phyloP scores from a whole-genome alignment of 495 filamentous ascomycete species.

The Elasticomyces elasticus region DNA sequence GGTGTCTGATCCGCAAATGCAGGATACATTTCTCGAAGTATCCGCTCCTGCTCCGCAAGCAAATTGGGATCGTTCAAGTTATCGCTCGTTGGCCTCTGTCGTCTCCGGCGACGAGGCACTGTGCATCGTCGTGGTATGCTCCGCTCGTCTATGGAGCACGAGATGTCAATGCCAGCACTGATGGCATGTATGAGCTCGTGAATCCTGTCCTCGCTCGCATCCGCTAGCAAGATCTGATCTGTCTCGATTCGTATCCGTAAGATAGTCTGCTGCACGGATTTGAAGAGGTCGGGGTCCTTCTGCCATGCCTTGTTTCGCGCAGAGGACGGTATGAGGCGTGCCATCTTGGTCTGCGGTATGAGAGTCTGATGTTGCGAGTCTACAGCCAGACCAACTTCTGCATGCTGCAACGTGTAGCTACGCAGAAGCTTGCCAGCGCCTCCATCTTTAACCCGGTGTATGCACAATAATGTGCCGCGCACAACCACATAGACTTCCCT shows the following conservation, averaged over 20 bases:
- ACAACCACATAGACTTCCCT: conserved; percentile 43
- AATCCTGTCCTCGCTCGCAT: conserved; percentile 42
- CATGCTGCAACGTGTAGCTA: conserved; percentile 53
- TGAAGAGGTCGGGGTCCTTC: conserved; percentile 29
- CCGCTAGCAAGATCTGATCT: conserved; percentile 54
- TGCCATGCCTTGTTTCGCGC: conserved; percentile 26
- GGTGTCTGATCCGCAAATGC: conserved; percentile 5
- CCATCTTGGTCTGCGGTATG: conserved; percentile 26
- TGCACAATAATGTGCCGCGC: conserved; percentile 48
- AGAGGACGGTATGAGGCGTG: conserved; percentile 25
- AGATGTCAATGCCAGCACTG: conserved; percentile 44
- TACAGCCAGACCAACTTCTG: conserved; percentile 54
- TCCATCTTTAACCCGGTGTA: conserved; percentile 39
- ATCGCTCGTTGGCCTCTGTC: conserved; percentile 14
- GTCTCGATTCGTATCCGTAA: conserved; percentile 53
- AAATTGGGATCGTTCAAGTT: conserved; percentile 16
- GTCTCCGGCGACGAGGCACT: conserved; percentile 29
- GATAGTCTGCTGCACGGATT: conserved; percentile 40
- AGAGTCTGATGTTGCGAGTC: conserved; percentile 48
- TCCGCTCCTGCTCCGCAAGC: conserved; percentile 23
- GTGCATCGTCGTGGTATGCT: conserved; percentile 46
- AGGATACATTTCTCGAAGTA: conserved; percentile 24
- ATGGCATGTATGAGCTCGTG: conserved; percentile 46
- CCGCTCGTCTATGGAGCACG: conserved; percentile 44
- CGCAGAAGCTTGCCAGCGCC: conserved; percentile 37